phyloP scores from a whole-genome alignment of 2,329 filamentous ascomycete genomes.

The Tolypocladium album region DNA sequence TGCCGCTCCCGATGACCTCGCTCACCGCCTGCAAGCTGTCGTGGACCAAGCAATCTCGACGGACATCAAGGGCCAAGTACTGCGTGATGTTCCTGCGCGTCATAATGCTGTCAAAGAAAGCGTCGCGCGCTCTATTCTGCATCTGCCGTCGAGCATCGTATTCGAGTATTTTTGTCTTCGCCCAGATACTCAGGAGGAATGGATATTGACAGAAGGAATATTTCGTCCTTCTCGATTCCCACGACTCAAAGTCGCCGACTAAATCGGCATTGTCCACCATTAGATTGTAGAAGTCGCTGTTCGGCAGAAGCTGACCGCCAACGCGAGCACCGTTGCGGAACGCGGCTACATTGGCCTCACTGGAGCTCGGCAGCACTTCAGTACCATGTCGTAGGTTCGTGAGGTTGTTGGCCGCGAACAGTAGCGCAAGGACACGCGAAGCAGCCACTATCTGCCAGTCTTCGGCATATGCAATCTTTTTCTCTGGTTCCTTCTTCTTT shows the following conservation, averaged over 20 bases:
- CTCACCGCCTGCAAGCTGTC: slow-evolving; percentile 80
- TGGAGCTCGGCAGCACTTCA: slow-evolving; percentile 7
- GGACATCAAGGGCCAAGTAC: slow-evolving; percentile 65
- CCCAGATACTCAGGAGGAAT: slow-evolving; percentile 82
- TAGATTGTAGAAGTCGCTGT: slow-evolving; percentile 80
- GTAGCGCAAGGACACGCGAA: slow-evolving; percentile 65
- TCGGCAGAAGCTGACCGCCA: slow-evolving; percentile 59
- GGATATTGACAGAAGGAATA: slow-evolving; percentile 91
- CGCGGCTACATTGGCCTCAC: slow-evolving; percentile 13
- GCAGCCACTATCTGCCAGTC: slow-evolving; percentile 87
- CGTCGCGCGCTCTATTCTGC: slow-evolving; percentile 77
- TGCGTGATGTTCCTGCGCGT: slow-evolving; percentile 63
- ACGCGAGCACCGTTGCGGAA: slow-evolving; percentile 18
- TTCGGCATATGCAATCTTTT: slow-evolving; percentile 56
- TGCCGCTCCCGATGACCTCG: slow-evolving; percentile 68
- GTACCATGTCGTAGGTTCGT: slow-evolving; percentile 24
- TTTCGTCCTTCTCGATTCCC: slow-evolving; percentile 64
- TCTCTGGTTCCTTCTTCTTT: slow-evolving; percentile 43
- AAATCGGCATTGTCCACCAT: slow-evolving; percentile 80
- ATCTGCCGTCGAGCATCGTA: slow-evolving; percentile 83
- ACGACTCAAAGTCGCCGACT: slow-evolving; percentile 75
- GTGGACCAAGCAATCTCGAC: slow-evolving; percentile 77
- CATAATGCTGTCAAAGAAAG: slow-evolving; percentile 84
- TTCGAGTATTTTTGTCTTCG: slow-evolving; percentile 84
- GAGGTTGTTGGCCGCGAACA: slow-evolving; percentile 72